Percentiles rank a stretch among this genome's conserved stretches.
Conservation (phyloP, 2,329 filamentous ascomycete genomes). For the Plectosphaerella sp. region DNA sequence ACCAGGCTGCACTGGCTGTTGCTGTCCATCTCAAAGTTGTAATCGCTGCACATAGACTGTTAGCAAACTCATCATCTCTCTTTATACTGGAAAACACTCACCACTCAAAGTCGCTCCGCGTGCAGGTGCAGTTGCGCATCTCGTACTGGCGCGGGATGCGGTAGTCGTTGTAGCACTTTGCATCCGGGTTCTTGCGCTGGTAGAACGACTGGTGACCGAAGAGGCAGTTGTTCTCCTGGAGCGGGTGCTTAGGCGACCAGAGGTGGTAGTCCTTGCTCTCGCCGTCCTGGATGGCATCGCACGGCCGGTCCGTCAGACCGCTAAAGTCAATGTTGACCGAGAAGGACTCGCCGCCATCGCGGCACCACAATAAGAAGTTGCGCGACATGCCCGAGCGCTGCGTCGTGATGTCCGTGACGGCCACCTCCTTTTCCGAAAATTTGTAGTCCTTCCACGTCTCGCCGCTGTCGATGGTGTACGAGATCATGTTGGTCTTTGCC, state of each 20-base stretch:
- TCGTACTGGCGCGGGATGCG: slow-evolving; percentile 67
- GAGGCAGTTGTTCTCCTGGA: slow-evolving; percentile 73
- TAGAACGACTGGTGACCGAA: slow-evolving; percentile 91
- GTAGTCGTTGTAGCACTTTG: slow-evolving; percentile 77
- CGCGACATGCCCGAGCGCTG: slow-evolving; percentile 83
- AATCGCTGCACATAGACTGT: slow-evolving; percentile 61
- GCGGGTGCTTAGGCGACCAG: slow-evolving; percentile 83
- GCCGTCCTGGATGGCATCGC: slow-evolving; percentile 60
- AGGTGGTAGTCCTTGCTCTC: slow-evolving; percentile 69
- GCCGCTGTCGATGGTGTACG: slow-evolving; percentile 80
- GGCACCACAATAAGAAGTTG: slow-evolving; percentile 89
- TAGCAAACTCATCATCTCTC: slow-evolving; percentile 13
- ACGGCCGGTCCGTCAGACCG: slow-evolving; percentile 69
- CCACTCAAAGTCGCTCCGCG: slow-evolving; percentile 88
- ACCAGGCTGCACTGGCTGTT: slow-evolving; percentile 78
- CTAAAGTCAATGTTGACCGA: slow-evolving; percentile 88
- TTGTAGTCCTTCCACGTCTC: slow-evolving; percentile 70
- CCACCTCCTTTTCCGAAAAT: slow-evolving; percentile 68
- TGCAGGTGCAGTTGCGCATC: slow-evolving; percentile 78
- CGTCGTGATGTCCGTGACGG: slow-evolving; percentile 78
- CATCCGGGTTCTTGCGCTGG: slow-evolving; percentile 78
- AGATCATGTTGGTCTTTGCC: slow-evolving; percentile 63
- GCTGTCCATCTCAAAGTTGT: slow-evolving; percentile 79
- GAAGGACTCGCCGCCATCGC: slow-evolving; percentile 54
- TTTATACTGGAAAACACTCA: slow-evolving; percentile 35